These are phyloP conservation scores for Pseudopithomyces chartarum DNA, from an alignment of 2,329 filamentous ascomycete species.

Conservation along the genomic window DNA sequence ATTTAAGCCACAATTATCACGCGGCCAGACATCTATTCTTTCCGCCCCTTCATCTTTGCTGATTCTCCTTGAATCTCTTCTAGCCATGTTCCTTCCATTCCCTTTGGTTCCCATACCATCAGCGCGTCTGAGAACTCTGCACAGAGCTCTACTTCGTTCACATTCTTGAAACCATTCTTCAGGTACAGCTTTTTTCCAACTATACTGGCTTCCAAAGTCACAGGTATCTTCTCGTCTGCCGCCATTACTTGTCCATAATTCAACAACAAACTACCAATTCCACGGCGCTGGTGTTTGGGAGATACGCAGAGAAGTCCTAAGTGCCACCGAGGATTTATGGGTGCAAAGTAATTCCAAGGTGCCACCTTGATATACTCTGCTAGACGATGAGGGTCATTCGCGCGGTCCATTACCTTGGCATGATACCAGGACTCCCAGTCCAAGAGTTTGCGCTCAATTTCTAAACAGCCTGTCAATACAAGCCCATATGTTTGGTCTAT, in stretches of 20 bases:
- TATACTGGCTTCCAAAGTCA: conserved; percentile 23
- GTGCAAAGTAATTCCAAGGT: conserved; percentile 9
- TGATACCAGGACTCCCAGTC: conserved; percentile 26
- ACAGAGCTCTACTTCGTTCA: conserved; percentile 11
- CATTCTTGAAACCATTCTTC: conserved; percentile 23
- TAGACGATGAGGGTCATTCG: conserved; percentile 10
- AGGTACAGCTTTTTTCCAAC: conserved; percentile 22
- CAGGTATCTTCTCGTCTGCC: conserved; percentile 19
- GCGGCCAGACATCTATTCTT: background rate
- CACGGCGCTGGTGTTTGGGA: conserved; percentile 22
- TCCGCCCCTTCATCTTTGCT: conserved; percentile 1
- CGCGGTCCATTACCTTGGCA: conserved; percentile 17
- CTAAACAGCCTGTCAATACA: conserved; percentile 7
- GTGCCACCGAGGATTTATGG: conserved; percentile 21
- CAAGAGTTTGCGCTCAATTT: conserved; percentile 24
- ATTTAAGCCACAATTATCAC: background rate
- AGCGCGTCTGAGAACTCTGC: conserved; percentile 13
- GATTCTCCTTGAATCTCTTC: conserved; percentile 2
- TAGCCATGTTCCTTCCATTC: conserved; percentile 6
- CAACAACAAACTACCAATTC: conserved; percentile 22
- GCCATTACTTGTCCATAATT: conserved; percentile 20
- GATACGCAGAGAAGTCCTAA: conserved; percentile 20
- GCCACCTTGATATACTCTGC: background rate
- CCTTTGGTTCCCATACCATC: conserved; percentile 27
- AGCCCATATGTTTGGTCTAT: background rate